Evolutionary conservation across 768 basidiomycete genomes (phyloP).

Genomic region (Dacryopinax primogenitus): DNA sequence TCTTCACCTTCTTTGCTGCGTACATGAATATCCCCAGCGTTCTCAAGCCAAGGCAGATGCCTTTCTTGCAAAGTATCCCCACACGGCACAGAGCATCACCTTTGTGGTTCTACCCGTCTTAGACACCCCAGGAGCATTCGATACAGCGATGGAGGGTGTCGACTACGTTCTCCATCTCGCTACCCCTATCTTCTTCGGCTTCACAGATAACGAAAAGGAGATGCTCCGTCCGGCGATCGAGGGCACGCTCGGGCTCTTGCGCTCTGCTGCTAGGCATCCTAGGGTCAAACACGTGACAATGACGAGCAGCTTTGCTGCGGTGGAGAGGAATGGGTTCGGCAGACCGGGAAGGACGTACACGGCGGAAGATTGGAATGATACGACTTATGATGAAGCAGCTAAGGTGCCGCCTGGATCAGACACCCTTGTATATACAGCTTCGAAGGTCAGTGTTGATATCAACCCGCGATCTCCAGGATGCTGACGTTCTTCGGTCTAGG

Average conservation of each 20-base stretch:
- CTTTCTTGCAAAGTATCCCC: neutral
- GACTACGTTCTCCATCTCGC: neutral
- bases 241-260: constrained; percentile 19
- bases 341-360: constrained; percentile 15
- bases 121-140: constrained; percentile 11
- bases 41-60: constrained; percentile 4
- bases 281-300: constrained; percentile 22
- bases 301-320: constrained; percentile 21
- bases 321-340: constrained; percentile 11
- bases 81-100: neutral
- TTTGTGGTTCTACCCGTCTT: constrained; percentile 11
- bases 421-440: neutral
- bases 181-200: neutral
- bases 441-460: constrained; percentile 8
- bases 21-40: neutral
- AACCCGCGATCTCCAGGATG: too few relatives aligned
- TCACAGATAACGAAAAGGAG: constrained; percentile 13
- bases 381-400: constrained; percentile 17
- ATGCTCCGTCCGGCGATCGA: constrained; percentile 20
- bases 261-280: constrained; percentile 13
- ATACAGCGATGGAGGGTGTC: constrained; percentile 8
- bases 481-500: too few relatives aligned
- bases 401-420: neutral
- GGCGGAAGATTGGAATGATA: constrained; percentile 17
- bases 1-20: neutral